phyloP scores from a whole-genome alignment of 2,329 filamentous ascomycete species.

The Scleromitrula shiraiana region DNA sequence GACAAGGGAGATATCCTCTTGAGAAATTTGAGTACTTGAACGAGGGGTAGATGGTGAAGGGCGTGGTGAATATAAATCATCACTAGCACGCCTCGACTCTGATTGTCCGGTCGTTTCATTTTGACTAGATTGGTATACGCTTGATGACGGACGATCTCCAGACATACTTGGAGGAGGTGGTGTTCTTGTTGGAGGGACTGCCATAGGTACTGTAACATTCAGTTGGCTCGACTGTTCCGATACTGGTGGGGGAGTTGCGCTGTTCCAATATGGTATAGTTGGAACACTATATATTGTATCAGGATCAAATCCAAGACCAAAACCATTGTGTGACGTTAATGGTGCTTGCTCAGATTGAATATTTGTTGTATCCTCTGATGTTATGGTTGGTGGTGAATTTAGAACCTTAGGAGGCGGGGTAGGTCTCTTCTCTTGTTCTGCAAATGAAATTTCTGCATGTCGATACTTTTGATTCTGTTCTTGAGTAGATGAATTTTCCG shows the following conservation, averaged over 20 bases:
- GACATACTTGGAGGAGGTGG: not conserved
- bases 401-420: slow-evolving; percentile 34
- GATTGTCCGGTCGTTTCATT: slow-evolving; percentile 16
- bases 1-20: not conserved
- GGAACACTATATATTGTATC: slow-evolving; percentile 15
- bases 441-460: slow-evolving; percentile 6
- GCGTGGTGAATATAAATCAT: slow-evolving; percentile 25
- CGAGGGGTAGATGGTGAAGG: slow-evolving; percentile 24
- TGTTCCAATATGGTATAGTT: slow-evolving; percentile 18
- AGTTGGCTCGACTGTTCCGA: slow-evolving; percentile 12
- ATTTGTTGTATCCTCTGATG: slow-evolving; percentile 4
- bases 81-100: slow-evolving; percentile 26
- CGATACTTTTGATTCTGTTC: slow-evolving; percentile 11
- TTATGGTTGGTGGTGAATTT: slow-evolving; percentile 19
- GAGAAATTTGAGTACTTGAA: slow-evolving; percentile 8
- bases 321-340: slow-evolving; percentile 20
- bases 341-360: slow-evolving; percentile 18
- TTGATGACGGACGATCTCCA: slow-evolving; percentile 13
- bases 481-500: slow-evolving; percentile 17
- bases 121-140: slow-evolving; percentile 24
- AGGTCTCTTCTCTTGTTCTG: slow-evolving; percentile 31
- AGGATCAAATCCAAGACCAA: slow-evolving; percentile 16
- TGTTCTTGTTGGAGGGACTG: slow-evolving; percentile 5
- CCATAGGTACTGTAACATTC: slow-evolving; percentile 1
- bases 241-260: slow-evolving; percentile 19